Evolutionary conservation across 805 yeast species (phyloP).

Genomic region (Maudiozyma turicensis): DNA sequence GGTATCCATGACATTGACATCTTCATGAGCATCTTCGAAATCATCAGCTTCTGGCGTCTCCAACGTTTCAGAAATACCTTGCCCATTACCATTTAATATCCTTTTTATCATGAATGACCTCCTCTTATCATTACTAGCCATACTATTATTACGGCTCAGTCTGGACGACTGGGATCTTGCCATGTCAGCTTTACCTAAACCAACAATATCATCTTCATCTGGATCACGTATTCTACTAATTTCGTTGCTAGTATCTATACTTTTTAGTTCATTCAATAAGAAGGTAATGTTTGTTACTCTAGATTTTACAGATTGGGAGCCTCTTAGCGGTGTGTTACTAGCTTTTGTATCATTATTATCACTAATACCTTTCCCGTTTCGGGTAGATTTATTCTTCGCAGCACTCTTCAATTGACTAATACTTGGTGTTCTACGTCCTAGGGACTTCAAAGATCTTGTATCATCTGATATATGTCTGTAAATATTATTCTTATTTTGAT

Average conservation of each 20-base stretch:
- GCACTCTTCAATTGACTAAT: conserved; percentile 24
- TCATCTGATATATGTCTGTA: conserved; percentile 12
- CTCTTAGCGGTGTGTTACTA: conserved; percentile 10
- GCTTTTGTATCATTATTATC: neutral
- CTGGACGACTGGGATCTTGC: conserved; percentile 23
- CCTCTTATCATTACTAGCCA: conserved; percentile 6
- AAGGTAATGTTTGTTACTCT: conserved; percentile 30
- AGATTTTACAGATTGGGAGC: conserved; percentile 30
- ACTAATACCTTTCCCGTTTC: neutral
- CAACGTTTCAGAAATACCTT: neutral
- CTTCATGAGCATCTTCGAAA: conserved; percentile 26
- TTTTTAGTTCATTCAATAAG: conserved; percentile 25
- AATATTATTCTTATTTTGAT: conserved; percentile 6
- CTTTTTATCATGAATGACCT: conserved; percentile 7
- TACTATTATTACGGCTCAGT: conserved; percentile 5
- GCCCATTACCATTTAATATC: neutral
- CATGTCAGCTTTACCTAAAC: conserved; percentile 23
- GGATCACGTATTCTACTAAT: conserved; percentile 24
- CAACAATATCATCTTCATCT: conserved; percentile 28
- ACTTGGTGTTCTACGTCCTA: conserved; percentile 16
- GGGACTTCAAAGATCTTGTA: conserved; percentile 15
- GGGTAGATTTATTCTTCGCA: conserved; percentile 6
- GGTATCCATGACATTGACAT: conserved; percentile 14
- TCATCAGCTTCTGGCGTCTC: conserved; percentile 13
- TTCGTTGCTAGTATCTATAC: conserved; percentile 11